These are phyloP conservation scores for Cyclanthera cordifolia DNA, from an alignment of 306 rosid genomes.

Conservation along the genomic window DNA sequence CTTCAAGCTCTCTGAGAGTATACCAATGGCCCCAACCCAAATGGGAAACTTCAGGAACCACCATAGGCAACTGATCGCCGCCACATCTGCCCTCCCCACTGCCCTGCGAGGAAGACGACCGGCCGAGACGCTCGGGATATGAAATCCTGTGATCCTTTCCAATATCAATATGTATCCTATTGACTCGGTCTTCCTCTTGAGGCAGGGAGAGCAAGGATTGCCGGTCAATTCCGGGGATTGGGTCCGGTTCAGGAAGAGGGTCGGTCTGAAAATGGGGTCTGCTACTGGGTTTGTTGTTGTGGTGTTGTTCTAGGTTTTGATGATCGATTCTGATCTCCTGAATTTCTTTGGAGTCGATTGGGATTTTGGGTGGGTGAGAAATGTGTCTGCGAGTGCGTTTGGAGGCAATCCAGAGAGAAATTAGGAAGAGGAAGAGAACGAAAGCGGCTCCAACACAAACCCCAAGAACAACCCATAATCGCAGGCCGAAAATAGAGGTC, in stretches of 20 bases:
- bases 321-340: slow-evolving; percentile 53
- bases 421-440: slow-evolving; percentile 54
- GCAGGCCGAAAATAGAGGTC: slow-evolving; percentile 72
- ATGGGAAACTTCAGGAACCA: slow-evolving; percentile 82
- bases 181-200: slow-evolving; percentile 42
- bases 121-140: slow-evolving; percentile 43
- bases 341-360: slow-evolving; percentile 58
- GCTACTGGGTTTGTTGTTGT: slow-evolving; percentile 16
- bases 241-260: slow-evolving; percentile 40
- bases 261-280: slow-evolving; percentile 23
- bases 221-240: slow-evolving; percentile 23
- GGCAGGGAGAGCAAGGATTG: slow-evolving; percentile 32
- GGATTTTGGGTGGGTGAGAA: slow-evolving; percentile 34
- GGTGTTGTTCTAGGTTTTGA: slow-evolving; percentile 9
- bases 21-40: slow-evolving; percentile 96
- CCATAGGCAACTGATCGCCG: slow-evolving; percentile 39
- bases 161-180: slow-evolving; percentile 54
- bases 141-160: slow-evolving; percentile 68
- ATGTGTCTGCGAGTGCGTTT: slow-evolving; percentile 44
- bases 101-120: slow-evolving; percentile 41
- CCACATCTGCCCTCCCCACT: slow-evolving; percentile 37
- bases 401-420: slow-evolving; percentile 52
- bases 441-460: slow-evolving; percentile 57
- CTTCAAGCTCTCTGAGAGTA: slow-evolving; percentile 80
- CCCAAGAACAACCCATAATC: slow-evolving; percentile 59